Evolutionary conservation across 2,329 filamentous ascomycete species (phyloP), one percentile per base, ranked within the genome.

Genomic region (Grosmannia clavigera): DNA sequence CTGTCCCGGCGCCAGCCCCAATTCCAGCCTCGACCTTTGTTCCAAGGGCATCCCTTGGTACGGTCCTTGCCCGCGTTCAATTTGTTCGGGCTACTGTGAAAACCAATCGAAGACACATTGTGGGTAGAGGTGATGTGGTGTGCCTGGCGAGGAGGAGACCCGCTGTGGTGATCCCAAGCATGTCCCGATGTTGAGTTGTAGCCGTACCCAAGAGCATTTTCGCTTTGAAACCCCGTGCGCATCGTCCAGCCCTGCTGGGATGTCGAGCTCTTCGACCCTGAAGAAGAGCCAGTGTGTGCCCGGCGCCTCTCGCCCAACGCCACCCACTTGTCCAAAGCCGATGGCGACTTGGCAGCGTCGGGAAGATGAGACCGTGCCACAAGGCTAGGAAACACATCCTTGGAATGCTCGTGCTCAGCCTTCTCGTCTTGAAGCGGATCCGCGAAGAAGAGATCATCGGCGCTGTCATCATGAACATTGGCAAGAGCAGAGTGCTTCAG

Each of bases 271-370:
- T 76, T 74, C 33, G 75, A 66, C 65, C n/a, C 50, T 1, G 48
- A 46, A 35, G 81, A 75, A 62, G 75, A 72, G 55, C 81, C 79
- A 35, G 72, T 76, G 68, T 80, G 82, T 61, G 83, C 88, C 62
- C 91, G 85, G 60, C 92, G 83, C 67, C 88, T 87, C 70, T 95
- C 88, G 64, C 92, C 92, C 56, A 97, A 79, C 14, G 85, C 88
- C 29, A 88, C 84, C 92, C 92, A 97, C 71, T 95, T 96, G 73
- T 96, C 92, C 58, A 88, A 63, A 51, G 69, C 69, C 64, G 67
- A 75, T 60, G 81, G 82, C 75, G 89, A 90, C 27, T 65, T 64
- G 46, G 59, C 51, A 1, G 57, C 33, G 14, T 48, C 57, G 9
- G 57, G 31, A 16, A 58, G 29, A 27, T 62, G 61, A 31, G 61